Evolutionary conservation across 78 protist genomes (phyloP), one percentile per base, ranked within the genome.

Genomic region (Carpediemonas membranifera): DNA sequence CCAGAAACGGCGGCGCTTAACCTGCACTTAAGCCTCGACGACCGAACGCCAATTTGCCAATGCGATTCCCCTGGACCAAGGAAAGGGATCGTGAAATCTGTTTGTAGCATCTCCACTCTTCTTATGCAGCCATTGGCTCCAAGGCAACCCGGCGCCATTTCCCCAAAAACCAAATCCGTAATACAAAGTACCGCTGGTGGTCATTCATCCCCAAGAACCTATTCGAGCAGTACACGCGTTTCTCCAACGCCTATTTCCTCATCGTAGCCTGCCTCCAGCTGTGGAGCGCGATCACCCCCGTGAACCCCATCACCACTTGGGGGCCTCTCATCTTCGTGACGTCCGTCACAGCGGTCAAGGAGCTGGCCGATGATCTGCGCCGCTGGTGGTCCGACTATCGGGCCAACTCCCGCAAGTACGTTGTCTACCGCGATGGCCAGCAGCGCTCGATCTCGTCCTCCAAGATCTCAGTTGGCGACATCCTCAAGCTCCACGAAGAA

Each of bases 161-260:
- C n/a, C n/a, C n/a, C n/a, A n/a, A n/a, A n/a, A n/a, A n/a, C n/a
- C n/a, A n/a, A n/a, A n/a, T n/a, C n/a, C n/a, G n/a, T n/a, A n/a
- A n/a, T n/a, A n/a, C n/a, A n/a, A 78, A 74, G 76, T 87, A 87
- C 81, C 64, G 65, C 24, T 9, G 65, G 36, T 43, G 44, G 33
- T 68, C 79, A 11, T 87, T 87, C 74, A 21, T 83, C 35, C 81
- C 81, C 27, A 1, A 43, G 21, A 80, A 77, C 37, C 76, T 87
- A 43, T 71, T 61, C 7, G 75, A 77, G 59, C 91, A 86, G 74
- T 82, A 75, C 58, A 59, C 27, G 11, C 73, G 90, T 24, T 41
- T 78, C 19, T 79, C 85, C 62, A 91, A 91, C 71, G 25, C 65
- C 21, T 86, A 77, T 58, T 86, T 86, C 57, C 31, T 78, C 13